These are phyloP conservation scores for Elaeagnus macrophylla DNA, from an alignment of 306 rosid genomes.

Conservation along the genomic window DNA sequence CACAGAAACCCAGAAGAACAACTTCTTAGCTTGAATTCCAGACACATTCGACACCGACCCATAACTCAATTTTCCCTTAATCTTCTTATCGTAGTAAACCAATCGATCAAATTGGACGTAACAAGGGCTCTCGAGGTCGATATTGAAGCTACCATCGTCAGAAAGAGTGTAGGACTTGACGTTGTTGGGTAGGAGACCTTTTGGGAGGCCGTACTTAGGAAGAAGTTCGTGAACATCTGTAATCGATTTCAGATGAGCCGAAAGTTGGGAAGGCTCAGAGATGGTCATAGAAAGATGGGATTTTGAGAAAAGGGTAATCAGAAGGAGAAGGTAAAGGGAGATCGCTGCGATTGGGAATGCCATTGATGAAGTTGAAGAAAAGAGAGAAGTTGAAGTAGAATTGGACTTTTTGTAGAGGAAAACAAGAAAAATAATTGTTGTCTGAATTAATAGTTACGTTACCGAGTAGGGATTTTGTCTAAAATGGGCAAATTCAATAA, in stretches of 20 bases:
- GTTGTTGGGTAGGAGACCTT: conserved; percentile 63
- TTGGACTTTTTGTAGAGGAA: too few species aligned
- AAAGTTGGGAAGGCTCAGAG: not conserved
- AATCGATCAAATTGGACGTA: conserved; percentile 41
- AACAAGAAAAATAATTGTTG: too few species aligned
- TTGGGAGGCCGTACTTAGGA: conserved; percentile 55
- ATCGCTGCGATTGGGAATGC: conserved; percentile 16
- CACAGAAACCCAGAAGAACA: conserved; percentile 54
- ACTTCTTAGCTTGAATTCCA: conserved; percentile 60
- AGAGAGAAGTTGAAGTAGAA: not conserved
- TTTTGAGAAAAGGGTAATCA: conserved; percentile 9
- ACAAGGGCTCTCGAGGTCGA: conserved; percentile 41
- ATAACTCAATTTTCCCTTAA: conserved; percentile 40
- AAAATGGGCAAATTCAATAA: too few species aligned
- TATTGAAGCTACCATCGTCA: conserved; percentile 36
- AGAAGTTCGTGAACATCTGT: conserved; percentile 58
- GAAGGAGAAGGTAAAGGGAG: conserved; percentile 20
- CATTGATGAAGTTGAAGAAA: conserved; percentile 19
- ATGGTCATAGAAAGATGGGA: conserved; percentile 15
- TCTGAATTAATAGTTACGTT: too few species aligned
- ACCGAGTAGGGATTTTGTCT: too few species aligned
- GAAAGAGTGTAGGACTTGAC: conserved; percentile 52
- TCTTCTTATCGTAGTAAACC: conserved; percentile 42
- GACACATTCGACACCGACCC: conserved; percentile 46
- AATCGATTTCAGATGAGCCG: not conserved